phyloP scores from a whole-genome alignment of 2,329 filamentous ascomycete species.

The Dactylonectria macrodidyma region DNA sequence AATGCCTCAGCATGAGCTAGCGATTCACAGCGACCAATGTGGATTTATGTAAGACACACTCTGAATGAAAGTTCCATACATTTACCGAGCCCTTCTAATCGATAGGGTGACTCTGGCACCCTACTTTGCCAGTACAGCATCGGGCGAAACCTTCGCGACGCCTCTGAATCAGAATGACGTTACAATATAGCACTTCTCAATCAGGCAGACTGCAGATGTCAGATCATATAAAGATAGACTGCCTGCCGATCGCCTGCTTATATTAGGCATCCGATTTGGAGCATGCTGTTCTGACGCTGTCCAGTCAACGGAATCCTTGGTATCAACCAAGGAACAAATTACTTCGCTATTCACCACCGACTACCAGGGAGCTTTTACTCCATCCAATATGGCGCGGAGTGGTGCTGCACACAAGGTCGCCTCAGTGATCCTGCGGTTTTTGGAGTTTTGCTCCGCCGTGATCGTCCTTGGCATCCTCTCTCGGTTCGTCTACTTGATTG shows the following conservation, averaged over 20 bases:
- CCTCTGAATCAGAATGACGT: slow-evolving; percentile 13
- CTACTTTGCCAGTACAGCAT: too few species aligned
- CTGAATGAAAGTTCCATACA: too few species aligned
- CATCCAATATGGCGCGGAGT: neutral
- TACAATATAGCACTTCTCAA: neutral
- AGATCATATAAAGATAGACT: neutral
- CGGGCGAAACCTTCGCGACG: neutral
- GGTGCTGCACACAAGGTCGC: slow-evolving; percentile 36
- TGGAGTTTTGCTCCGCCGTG: slow-evolving; percentile 35
- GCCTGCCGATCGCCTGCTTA: neutral
- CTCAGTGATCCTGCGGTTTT: slow-evolving; percentile 38
- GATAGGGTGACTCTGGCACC: too few species aligned
- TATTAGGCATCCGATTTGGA: neutral
- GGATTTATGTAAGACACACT: too few species aligned
- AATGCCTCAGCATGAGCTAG: too few species aligned
- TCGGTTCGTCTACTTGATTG: slow-evolving; percentile 40
- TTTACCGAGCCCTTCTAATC: too few species aligned
- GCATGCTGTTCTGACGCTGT: neutral
- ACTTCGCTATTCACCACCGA: neutral
- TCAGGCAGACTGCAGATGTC: too few species aligned
- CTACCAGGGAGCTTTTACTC: neutral
- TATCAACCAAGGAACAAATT: neutral
- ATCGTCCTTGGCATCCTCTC: slow-evolving; percentile 47
- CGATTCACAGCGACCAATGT: too few species aligned
- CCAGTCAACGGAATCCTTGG: neutral